Conservation (phyloP, 768 basidiomycete genomes). For the Pulveroboletus sp. region DNA sequence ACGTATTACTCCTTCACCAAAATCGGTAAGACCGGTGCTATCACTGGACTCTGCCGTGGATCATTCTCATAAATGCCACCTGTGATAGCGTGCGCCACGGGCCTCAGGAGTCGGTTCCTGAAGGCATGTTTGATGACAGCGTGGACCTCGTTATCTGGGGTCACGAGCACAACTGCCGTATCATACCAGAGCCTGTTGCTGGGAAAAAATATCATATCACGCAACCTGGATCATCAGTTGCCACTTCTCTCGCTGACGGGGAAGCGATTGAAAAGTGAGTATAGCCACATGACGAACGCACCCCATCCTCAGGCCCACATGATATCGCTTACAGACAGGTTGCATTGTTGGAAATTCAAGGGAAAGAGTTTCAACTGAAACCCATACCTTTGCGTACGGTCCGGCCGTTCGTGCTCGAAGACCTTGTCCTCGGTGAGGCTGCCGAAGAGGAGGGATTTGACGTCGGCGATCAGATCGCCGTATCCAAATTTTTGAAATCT, state of each 20-base stretch:
- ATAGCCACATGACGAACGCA: not conserved
- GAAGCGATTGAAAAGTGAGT: slow-evolving; percentile 85
- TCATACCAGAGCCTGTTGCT: slow-evolving; percentile 84
- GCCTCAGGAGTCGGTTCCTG: slow-evolving; percentile 91
- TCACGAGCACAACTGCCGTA: slow-evolving; percentile 97
- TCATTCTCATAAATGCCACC: slow-evolving; percentile 11
- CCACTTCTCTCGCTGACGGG: slow-evolving; percentile 91
- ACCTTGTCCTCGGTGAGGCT: slow-evolving; percentile 67
- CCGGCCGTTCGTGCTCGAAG: slow-evolving; percentile 89
- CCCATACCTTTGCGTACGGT: slow-evolving; percentile 89
- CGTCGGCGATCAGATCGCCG: slow-evolving; percentile 75
- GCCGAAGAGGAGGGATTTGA: slow-evolving; percentile 77
- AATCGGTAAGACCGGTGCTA: slow-evolving; percentile 60
- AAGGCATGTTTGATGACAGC: slow-evolving; percentile 95
- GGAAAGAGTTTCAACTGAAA: slow-evolving; percentile 80
- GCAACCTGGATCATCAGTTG: slow-evolving; percentile 93
- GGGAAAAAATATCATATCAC: slow-evolving; percentile 89
- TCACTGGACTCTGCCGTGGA: not conserved
- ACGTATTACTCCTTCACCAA: slow-evolving; percentile 89
- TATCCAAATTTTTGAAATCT: slow-evolving; percentile 73
- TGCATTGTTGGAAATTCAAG: slow-evolving; percentile 82
- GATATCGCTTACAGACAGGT: slow-evolving; percentile 62
- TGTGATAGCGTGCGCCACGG: slow-evolving; percentile 81
- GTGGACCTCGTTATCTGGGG: slow-evolving; percentile 96
- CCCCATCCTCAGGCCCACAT: not conserved